Percentiles rank a stretch among this genome's conserved stretches.
Conservation (phyloP, 176 grass and related monocot genomes). For the Phoenix roebelenii region DNA sequence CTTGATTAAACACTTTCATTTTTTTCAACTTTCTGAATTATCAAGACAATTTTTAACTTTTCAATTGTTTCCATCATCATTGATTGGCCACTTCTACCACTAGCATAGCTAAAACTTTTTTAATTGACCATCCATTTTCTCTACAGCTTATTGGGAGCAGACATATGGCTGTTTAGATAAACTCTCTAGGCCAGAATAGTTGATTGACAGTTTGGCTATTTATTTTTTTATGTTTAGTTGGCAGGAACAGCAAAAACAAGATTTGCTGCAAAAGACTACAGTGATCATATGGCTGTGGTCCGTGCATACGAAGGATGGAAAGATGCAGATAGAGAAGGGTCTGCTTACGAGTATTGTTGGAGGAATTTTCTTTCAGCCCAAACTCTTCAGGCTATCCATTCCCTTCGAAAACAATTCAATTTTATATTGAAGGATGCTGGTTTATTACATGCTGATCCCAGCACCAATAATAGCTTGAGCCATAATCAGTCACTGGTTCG, state of each 20-base stretch:
- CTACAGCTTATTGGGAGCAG: no score
- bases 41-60: no score
- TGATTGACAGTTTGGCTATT: background rate
- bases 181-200: no score
- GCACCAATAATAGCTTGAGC: conserved; percentile 70
- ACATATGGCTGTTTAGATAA: no score
- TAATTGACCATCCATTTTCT: no score
- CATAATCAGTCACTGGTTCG: conserved; percentile 93
- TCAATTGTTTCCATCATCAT: no score
- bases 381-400: conserved; percentile 93
- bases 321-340: conserved; percentile 91
- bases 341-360: conserved; percentile 95
- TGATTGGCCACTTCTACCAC: no score
- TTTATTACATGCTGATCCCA: conserved; percentile 59
- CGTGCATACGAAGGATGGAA: conserved; percentile 98
- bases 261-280: conserved; percentile 95
- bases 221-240: conserved; percentile 36
- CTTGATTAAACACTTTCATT: no score
- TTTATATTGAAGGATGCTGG: conserved; percentile 84
- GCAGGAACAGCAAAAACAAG: conserved; percentile 95
- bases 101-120: no score
- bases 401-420: conserved; percentile 86
- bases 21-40: no score
- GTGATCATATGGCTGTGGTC: conserved; percentile 97
- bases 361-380: conserved; percentile 89